phyloP scores from a whole-genome alignment of 495 filamentous ascomycete genomes.

The Cercophora sp. region DNA sequence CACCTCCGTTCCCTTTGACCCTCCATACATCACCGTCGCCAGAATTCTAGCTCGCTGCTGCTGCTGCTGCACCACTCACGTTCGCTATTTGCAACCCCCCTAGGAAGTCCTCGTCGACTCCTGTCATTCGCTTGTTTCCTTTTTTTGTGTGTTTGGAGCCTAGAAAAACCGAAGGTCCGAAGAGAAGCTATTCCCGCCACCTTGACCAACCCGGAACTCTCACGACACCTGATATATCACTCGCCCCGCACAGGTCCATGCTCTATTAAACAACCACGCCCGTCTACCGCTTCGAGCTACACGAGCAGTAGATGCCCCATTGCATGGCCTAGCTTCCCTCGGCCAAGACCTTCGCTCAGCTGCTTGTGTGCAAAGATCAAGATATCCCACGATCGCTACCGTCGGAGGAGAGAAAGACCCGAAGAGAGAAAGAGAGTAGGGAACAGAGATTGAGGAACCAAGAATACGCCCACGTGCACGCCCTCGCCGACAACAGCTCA shows the following conservation, averaged over 20 bases:
- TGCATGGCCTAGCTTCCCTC: conserved; percentile 20
- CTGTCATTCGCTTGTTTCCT: conserved; percentile 57
- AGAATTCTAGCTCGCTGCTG: conserved; percentile 34
- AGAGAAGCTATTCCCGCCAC: conserved; percentile 7
- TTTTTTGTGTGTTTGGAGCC: conserved; percentile 41
- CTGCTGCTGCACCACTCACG: conserved; percentile 37
- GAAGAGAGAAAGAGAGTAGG: conserved; percentile 12
- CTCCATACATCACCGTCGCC: conserved; percentile 32
- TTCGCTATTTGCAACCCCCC: conserved; percentile 45
- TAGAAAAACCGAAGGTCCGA: conserved; percentile 12
- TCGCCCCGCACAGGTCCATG: conserved; percentile 11
- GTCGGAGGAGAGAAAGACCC: conserved; percentile 14
- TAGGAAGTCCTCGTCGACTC: conserved; percentile 62
- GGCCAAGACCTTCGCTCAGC: conserved; percentile 17
- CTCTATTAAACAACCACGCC: conserved; percentile 6
- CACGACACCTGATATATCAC: too few species aligned
- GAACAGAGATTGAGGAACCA: conserved; percentile 15
- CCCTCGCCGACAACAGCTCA: too few species aligned
- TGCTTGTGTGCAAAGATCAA: conserved; percentile 13
- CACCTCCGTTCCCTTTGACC: conserved; percentile 24
- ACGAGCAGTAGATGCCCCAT: conserved; percentile 18
- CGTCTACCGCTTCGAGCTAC: too few species aligned
- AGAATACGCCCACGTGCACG: conserved; percentile 11
- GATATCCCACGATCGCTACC: conserved; percentile 32
- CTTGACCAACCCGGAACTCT: too few species aligned